Conservation (phyloP, 805 yeast genomes). For the Wickerhamomyces xylosicus region DNA sequence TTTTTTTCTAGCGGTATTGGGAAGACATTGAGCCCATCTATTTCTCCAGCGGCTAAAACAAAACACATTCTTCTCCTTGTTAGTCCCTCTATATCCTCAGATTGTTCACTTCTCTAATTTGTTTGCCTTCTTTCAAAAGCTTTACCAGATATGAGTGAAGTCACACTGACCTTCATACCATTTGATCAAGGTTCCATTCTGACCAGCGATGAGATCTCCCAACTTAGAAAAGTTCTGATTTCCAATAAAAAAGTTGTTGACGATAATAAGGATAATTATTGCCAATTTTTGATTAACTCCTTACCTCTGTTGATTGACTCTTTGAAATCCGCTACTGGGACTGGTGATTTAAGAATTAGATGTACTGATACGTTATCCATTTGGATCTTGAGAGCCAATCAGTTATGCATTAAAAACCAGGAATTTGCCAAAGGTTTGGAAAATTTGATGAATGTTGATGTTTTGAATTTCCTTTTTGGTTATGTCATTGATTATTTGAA, state of each 20-base stretch:
- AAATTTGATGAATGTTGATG: constrained; percentile 9
- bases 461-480: constrained; percentile 28
- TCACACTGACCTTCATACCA: too few relatives aligned
- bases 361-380: constrained; percentile 54
- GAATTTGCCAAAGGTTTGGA: constrained; percentile 5
- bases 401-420: constrained; percentile 18
- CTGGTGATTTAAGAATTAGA: constrained; percentile 27
- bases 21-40: too few relatives aligned
- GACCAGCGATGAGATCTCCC: background rate
- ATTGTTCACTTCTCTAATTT: too few relatives aligned
- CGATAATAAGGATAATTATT: constrained; percentile 5
- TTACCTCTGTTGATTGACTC: constrained; percentile 23
- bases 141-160: too few relatives aligned
- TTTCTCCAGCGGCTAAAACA: too few relatives aligned
- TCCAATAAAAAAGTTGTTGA: constrained; percentile 7
- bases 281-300: constrained; percentile 7
- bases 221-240: constrained; percentile 10
- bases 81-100: too few relatives aligned
- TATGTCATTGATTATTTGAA: constrained; percentile 62
- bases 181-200: too few relatives aligned
- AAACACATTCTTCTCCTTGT: too few relatives aligned
- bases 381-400: constrained; percentile 51
- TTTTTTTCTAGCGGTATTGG: too few relatives aligned
- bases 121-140: too few relatives aligned
- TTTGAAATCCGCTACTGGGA: constrained; percentile 23